phyloP scores from a whole-genome alignment of 169 alveolate genomes.

The Cyclospora cayetanensis region DNA sequence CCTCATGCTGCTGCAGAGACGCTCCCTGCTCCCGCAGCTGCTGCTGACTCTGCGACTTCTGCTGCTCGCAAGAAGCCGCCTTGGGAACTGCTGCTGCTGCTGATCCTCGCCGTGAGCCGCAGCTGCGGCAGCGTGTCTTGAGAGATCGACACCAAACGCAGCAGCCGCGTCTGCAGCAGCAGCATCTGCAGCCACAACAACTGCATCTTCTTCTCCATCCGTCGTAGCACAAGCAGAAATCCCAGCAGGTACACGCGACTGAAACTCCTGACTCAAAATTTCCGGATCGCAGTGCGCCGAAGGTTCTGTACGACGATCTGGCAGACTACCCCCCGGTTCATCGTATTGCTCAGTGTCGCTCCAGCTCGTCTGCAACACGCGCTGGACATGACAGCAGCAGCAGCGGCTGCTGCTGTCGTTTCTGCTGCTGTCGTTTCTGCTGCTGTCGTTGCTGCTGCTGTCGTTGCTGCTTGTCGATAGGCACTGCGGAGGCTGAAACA shows the following conservation, averaged over 20 bases:
- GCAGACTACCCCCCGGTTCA: not conserved
- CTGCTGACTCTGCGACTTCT: not conserved
- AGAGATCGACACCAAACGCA: not conserved
- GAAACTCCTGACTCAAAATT: not conserved
- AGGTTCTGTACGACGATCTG: not conserved
- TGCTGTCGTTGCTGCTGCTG: not conserved
- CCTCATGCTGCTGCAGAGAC: not conserved
- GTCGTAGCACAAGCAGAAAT: not conserved
- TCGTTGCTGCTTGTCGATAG: not conserved
- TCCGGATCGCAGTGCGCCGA: not conserved
- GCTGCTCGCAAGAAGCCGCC: not conserved
- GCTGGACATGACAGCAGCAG: not conserved
- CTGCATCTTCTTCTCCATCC: not conserved
- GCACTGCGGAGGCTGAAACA: not conserved
- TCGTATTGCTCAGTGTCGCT: not conserved
- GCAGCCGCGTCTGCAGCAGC: not conserved
- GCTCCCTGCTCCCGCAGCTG: not conserved
- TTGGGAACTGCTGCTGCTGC: not conserved
- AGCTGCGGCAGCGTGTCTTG: constrained; percentile 1
- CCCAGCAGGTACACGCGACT: no score
- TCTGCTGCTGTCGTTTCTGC: not conserved
- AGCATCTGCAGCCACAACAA: not conserved
- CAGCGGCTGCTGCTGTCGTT: not conserved
- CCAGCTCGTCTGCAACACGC: not conserved
- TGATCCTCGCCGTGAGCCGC: not conserved